Evolutionary conservation across 768 basidiomycete genomes (phyloP).

Genomic region (Lactifluus subvellereus): DNA sequence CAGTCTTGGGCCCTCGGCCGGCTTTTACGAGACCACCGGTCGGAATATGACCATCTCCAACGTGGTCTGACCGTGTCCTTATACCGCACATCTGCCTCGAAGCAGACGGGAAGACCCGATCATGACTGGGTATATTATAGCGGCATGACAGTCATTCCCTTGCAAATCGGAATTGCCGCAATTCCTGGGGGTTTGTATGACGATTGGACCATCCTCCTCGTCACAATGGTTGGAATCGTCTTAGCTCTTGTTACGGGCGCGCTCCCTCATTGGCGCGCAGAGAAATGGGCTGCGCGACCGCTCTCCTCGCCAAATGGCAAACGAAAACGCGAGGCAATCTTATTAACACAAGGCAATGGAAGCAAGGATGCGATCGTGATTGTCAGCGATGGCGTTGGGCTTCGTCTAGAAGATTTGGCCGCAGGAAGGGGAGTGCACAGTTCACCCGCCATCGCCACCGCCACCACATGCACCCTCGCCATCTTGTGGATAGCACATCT

Average conservation of each 20-base stretch:
- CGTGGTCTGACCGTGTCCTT: constrained; percentile 26
- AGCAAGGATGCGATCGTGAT: constrained; percentile 30
- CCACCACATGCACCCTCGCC: constrained; percentile 19
- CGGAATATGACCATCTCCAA: constrained; percentile 9
- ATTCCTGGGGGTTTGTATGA: constrained; percentile 28
- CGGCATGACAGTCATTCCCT: constrained; percentile 26
- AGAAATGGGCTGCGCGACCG: constrained; percentile 30
- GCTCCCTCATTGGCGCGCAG: constrained; percentile 31
- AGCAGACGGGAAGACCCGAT: constrained; percentile 24
- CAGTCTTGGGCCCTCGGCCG: constrained; percentile 31
- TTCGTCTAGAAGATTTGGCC: constrained; percentile 32
- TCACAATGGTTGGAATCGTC: constrained; percentile 29
- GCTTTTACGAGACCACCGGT: constrained; percentile 29
- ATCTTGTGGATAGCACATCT: constrained; percentile 28
- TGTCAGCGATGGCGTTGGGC: constrained; percentile 27
- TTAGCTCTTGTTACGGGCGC: constrained; percentile 27
- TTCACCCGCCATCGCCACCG: constrained; percentile 10
- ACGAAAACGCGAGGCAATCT: constrained; percentile 26
- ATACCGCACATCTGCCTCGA: constrained; percentile 20
- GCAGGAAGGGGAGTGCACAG: constrained; percentile 22
- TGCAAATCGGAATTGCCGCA: constrained; percentile 30
- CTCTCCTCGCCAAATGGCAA: not conserved
- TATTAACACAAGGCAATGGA: constrained; percentile 32
- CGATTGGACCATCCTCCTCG: constrained; percentile 31
- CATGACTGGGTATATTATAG: constrained; percentile 30